Evolutionary conservation across 129 eudicot genomes (phyloP), one percentile per base, ranked within the genome.

Genomic region (Daucus carota): DNA sequence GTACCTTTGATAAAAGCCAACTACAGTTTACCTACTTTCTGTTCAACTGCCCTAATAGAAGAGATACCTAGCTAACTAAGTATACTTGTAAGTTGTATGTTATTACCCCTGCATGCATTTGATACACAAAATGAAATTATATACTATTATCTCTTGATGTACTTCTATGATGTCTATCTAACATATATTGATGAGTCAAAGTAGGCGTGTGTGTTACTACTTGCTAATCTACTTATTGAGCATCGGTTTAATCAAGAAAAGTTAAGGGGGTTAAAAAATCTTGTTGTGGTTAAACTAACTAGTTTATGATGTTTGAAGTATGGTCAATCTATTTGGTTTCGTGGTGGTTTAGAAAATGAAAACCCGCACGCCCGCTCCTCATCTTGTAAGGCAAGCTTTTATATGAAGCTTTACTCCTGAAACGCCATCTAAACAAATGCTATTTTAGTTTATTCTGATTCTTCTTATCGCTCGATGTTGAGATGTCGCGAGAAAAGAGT

Each of bases 31-130:
- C 93, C 93, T 89, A 87, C 83, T 84, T 57, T 92, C 83, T 80
- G 96, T 88, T 90, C 87, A 92, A 90, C 96, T 81, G 84, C 93
- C 87, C 73, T 78, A n/a, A 40, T 81, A 54, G 77, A 81, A 81
- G 81, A 75, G 76, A 63, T 65, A 80, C 59, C 76, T 80, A 77
- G 87, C 76, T 73, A 65, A 80, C 75, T 83, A 62, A 54, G 28
- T 62, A 6, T 15, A 28, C 8, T 18, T 62, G n/a, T n/a, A n/a
- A n/a, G n/a, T n/a, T 26, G 70, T 63, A 63, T 15, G 15, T 29
- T 15, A 63, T 13, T 18, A 63, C 18, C 70, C 34, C 29, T 63
- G 70, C 70, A 63, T 63, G 70, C 36, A 63, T 46, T 0, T 28
- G 29, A 63, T 12, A 63, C 70, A 63, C 65, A 5, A 57, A n/a